Evolutionary conservation across 495 filamentous ascomycete genomes (phyloP).

Genomic region (Bryoglossum gracile): DNA sequence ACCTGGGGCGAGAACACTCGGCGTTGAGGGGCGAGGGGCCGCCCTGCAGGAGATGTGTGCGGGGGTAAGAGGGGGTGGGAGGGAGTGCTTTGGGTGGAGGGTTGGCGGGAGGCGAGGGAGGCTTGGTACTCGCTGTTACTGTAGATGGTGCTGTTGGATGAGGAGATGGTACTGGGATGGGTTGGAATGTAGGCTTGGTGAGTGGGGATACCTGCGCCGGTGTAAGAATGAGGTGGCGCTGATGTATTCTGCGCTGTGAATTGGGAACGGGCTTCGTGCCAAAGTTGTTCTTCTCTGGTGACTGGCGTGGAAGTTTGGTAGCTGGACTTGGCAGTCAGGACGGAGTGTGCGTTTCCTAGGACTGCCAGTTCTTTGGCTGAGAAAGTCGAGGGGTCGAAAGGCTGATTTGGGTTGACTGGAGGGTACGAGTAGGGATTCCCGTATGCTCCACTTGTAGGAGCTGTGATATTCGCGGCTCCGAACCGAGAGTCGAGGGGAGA

Average conservation of each 20-base stretch:
- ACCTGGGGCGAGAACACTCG: too few relatives aligned
- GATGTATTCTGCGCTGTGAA: too few relatives aligned
- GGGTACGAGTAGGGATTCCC: slow-evolving; percentile 5
- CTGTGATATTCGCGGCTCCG: slow-evolving; percentile 17
- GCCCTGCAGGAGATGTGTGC: too few relatives aligned
- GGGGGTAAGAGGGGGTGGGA: too few relatives aligned
- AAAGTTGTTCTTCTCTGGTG: slow-evolving; percentile 1
- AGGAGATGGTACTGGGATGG: background rate
- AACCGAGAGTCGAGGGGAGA: slow-evolving; percentile 19
- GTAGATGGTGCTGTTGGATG: background rate
- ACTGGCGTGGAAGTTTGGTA: too few relatives aligned
- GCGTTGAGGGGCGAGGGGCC: background rate
- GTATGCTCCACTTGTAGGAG: slow-evolving; percentile 15
- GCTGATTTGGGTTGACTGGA: background rate
- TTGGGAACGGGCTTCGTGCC: too few relatives aligned
- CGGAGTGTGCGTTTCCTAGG: background rate
- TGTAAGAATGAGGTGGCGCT: too few relatives aligned
- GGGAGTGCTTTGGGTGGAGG: too few relatives aligned
- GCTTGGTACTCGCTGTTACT: background rate
- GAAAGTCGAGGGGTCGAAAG: background rate
- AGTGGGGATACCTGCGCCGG: slow-evolving; percentile 5
- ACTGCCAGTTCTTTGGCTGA: background rate
- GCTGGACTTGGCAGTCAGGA: too few relatives aligned
- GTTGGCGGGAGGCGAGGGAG: background rate
- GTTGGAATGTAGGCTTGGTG: slow-evolving; percentile 16